Evolutionary conservation across 2,329 filamentous ascomycete species (phyloP), one percentile per base, ranked within the genome.

Genomic region (Pyricularia grisea): DNA sequence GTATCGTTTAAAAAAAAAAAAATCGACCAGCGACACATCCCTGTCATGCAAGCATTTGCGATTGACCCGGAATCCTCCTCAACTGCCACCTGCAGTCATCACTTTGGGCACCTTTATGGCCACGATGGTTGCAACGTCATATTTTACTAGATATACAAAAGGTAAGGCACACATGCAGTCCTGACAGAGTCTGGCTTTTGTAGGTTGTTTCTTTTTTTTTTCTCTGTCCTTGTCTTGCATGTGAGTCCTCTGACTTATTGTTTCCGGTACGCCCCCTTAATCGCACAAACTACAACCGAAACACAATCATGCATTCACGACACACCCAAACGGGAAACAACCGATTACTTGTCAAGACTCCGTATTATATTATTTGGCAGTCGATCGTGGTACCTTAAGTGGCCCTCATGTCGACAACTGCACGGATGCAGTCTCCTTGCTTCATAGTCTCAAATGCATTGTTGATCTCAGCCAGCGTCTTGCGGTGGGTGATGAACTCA

Each of bases 401-500:
- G 69, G 79, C 80, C 71, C 79, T 78, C 86, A 89, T 88, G 74
- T 87, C 88, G 68, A 97, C 91, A 11, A 98, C 95, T 74, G 93
- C 97, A 73, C 95, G 92, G 77, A 99, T 97, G 82, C 95, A 99
- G 81, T 98, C 94, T 70, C 95, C 95, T 71, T 89, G 86, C 86
- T 97, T 96, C 95, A 99, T 99, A 74, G 91, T 88, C 73, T 93
- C 88, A 76, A 84, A 99, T 25, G 93, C 94, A 67, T 85, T 83
- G 85, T 98, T 98, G 81, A 99, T 97, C 76, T 91, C 88, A 71
- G 83, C 82, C 64, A 99, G 84, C 4, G 85, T 87, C 83, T 97
- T 92, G 75, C 94, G 89, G 84, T 99, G 95, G 36, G 95, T 99
- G 83, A 99, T 98, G 84, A 98, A 98, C 84, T 99, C 95, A 78